Conservation (phyloP, 1,284 basidiomycete genomes). For the Tetrapyrgos nigripes region DNA sequence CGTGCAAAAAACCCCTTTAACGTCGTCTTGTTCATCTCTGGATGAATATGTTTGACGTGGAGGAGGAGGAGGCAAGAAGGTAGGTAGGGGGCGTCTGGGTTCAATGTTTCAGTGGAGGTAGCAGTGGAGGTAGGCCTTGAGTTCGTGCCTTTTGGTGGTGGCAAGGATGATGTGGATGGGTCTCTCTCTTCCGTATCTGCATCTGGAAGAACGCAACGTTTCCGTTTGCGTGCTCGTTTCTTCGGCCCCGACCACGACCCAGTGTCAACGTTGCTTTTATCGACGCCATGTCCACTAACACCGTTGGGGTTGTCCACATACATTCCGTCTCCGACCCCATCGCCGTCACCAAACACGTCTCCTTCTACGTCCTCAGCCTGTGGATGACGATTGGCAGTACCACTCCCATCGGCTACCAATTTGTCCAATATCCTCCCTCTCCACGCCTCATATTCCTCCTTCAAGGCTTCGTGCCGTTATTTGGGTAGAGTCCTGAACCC, state of each 20-base stretch:
- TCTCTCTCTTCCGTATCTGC: neutral
- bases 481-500: constrained; percentile 67
- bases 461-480: constrained; percentile 62
- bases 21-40: constrained; percentile 79
- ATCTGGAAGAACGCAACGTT: neutral
- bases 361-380: neutral
- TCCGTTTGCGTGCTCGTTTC: neutral
- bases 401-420: neutral
- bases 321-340: neutral
- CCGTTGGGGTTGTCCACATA: too few relatives aligned
- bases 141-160: neutral
- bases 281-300: too few relatives aligned
- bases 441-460: constrained; percentile 68
- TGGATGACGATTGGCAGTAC: neutral
- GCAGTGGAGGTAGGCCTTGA: neutral
- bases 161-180: neutral
- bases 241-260: neutral
- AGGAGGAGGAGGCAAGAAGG: constrained; percentile 69
- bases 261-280: neutral
- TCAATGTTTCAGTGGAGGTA: neutral
- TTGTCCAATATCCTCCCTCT: constrained; percentile 48
- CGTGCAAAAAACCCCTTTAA: constrained; percentile 62
- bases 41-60: constrained; percentile 71
- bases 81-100: constrained; percentile 49
- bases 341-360: neutral